Evolutionary conservation across 306 rosid genomes (phyloP).

Genomic region (Cicer pinnatifidum): DNA sequence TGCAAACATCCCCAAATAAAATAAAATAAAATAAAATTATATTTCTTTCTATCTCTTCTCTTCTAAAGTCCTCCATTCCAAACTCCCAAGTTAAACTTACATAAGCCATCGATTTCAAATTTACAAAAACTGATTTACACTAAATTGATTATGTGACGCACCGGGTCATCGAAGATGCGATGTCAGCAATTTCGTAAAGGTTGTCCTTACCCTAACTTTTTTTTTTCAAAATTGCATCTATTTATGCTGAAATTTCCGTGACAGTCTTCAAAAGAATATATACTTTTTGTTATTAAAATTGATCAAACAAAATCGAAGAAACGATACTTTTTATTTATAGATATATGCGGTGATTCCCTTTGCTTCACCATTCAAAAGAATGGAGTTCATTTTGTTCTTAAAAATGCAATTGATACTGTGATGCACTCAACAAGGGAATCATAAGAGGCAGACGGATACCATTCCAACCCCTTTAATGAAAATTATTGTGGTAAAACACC

Average conservation of each 20-base stretch:
- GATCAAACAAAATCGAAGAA: slow-evolving; percentile 15
- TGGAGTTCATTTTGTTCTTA: no score
- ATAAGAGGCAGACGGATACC: neutral
- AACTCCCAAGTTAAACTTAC: no score
- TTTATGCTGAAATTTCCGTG: slow-evolving; percentile 21
- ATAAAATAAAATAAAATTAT: no score
- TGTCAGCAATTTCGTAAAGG: slow-evolving; percentile 43
- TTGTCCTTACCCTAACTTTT: neutral
- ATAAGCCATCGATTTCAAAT: no score
- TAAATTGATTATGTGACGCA: slow-evolving; percentile 25
- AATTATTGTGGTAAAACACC: neutral
- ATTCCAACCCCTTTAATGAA: slow-evolving; percentile 1
- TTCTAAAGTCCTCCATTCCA: no score
- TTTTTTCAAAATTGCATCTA: slow-evolving; percentile 29
- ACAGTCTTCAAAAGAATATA: slow-evolving; percentile 27
- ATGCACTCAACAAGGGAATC: neutral
- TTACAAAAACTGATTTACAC: no score
- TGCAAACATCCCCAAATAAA: no score
- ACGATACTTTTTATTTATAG: neutral
- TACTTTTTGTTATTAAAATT: neutral
- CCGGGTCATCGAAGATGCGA: slow-evolving; percentile 29
- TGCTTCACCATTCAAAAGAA: no score
- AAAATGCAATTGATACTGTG: no score
- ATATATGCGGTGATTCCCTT: neutral
- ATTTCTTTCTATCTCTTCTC: no score